phyloP scores from a whole-genome alignment of 106 monocot genomes.

The Ottelia alismoides region DNA sequence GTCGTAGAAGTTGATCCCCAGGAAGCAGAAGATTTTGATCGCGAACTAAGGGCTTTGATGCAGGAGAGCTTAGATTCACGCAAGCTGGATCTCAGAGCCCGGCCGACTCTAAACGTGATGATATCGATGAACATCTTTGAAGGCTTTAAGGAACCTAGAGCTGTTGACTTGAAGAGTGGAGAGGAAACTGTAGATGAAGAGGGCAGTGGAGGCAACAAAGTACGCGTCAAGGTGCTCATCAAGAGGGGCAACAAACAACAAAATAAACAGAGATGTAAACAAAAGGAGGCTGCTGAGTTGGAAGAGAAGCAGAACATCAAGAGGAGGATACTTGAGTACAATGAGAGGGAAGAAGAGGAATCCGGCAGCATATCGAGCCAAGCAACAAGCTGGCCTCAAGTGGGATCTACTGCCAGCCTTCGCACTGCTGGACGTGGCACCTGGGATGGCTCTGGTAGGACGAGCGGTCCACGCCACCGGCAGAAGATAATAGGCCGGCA shows the following conservation, averaged over 20 bases:
- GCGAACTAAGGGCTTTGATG: slow-evolving; percentile 71
- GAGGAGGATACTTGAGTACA: slow-evolving; percentile 87
- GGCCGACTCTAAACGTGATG: slow-evolving; percentile 81
- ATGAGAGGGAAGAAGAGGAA: slow-evolving; percentile 96
- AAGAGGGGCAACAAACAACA: slow-evolving; percentile 95
- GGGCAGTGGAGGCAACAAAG: slow-evolving; percentile 31
- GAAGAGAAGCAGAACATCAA: slow-evolving; percentile 94
- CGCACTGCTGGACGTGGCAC: slow-evolving; percentile 34
- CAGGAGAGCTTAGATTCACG: slow-evolving; percentile 94
- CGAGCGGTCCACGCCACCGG: slow-evolving; percentile 22
- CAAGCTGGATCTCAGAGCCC: slow-evolving; percentile 53
- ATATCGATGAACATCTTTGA: slow-evolving; percentile 93
- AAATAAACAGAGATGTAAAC: slow-evolving; percentile 84
- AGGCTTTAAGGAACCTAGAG: slow-evolving; percentile 52
- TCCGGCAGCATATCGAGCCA: slow-evolving; percentile 35
- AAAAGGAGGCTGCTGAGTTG: slow-evolving; percentile 81
- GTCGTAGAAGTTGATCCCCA: slow-evolving; percentile 57
- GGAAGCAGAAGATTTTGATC: slow-evolving; percentile 87
- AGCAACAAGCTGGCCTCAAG: slow-evolving; percentile 38
- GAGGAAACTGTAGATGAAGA: slow-evolving; percentile 82
- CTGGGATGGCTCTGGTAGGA: slow-evolving; percentile 43
- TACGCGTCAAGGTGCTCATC: slow-evolving; percentile 79
- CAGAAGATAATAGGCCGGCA: slow-evolving; percentile 70
- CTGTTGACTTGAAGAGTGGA: slow-evolving; percentile 60
- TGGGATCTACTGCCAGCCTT: slow-evolving; percentile 14